Evolutionary conservation across 331 rosid species (phyloP).

Genomic region (Telfairia occidentalis): DNA sequence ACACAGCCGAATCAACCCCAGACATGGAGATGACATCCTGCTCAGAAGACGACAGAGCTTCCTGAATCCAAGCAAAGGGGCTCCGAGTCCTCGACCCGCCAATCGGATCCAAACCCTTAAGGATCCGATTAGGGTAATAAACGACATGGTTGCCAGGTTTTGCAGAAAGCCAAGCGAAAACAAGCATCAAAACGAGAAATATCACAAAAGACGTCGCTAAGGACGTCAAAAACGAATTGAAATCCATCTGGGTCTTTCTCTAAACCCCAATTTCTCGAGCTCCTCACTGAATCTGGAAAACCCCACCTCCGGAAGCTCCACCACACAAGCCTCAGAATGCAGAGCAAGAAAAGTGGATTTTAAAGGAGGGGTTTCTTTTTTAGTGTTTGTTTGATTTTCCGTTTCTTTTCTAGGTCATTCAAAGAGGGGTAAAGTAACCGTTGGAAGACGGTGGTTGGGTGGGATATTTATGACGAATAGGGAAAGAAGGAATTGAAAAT

Average conservation of each 20-base stretch:
- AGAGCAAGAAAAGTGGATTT: neutral
- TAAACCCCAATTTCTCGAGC: neutral
- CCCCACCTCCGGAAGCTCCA: neutral
- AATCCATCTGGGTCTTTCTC: constrained; percentile 53
- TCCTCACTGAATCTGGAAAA: neutral
- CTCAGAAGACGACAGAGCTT: constrained; percentile 63
- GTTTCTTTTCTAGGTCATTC: constrained; percentile 6
- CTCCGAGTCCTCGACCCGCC: constrained; percentile 34
- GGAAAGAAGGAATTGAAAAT: neutral
- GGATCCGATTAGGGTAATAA: constrained; percentile 78
- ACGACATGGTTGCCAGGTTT: constrained; percentile 67
- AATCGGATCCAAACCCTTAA: constrained; percentile 59
- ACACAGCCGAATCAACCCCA: constrained; percentile 87
- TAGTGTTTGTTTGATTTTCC: neutral
- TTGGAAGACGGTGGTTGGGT: constrained; percentile 12
- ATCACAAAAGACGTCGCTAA: constrained; percentile 70
- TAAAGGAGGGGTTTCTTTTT: neutral
- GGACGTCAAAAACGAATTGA: constrained; percentile 68
- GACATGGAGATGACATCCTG: constrained; percentile 49
- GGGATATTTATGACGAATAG: neutral
- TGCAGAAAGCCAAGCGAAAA: constrained; percentile 45
- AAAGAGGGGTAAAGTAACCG: constrained; percentile 26
- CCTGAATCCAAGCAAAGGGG: constrained; percentile 77
- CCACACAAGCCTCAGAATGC: constrained; percentile 1
- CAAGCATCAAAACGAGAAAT: constrained; percentile 54